Percentiles rank a stretch among this genome's conserved stretches.
Evolutionary conservation across 2,329 filamentous ascomycete genomes (phyloP).

Genomic region (Chaetomiaceae sp.): DNA sequence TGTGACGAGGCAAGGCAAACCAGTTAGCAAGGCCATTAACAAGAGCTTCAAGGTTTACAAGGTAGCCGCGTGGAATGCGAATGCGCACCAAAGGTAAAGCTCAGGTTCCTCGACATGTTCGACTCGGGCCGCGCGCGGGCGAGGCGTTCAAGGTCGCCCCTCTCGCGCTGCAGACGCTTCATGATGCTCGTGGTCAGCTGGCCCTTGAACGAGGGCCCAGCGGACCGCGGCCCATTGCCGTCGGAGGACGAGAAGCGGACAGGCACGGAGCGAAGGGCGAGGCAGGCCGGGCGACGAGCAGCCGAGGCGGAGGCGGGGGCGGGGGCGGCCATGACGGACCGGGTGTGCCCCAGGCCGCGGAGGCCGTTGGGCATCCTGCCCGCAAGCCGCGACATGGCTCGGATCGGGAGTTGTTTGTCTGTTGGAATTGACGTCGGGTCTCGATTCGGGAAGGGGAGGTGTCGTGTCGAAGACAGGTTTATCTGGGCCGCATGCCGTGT

Average conservation of each 20-base stretch:
- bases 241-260: constrained; percentile 18
- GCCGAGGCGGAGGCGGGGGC: constrained; percentile 6
- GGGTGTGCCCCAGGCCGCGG: constrained; percentile 7
- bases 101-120: constrained; percentile 38
- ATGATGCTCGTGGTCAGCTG: constrained; percentile 52
- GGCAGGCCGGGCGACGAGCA: constrained; percentile 10
- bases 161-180: constrained; percentile 45
- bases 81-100: constrained; percentile 44
- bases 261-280: constrained; percentile 11
- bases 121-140: constrained; percentile 37
- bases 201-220: constrained; percentile 40
- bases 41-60: too few relatives aligned
- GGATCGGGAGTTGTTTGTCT: not conserved
- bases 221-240: constrained; percentile 4
- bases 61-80: too few relatives aligned
- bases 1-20: constrained; percentile 26
- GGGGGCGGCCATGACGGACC: too few relatives aligned
- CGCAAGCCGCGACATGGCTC: constrained; percentile 27
- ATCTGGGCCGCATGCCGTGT: constrained; percentile 10
- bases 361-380: constrained; percentile 23
- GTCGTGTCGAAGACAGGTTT: not conserved
- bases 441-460: too few relatives aligned
- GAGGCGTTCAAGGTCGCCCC: constrained; percentile 41
- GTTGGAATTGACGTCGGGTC: constrained; percentile 4
- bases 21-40: not conserved